Conservation (phyloP, 108 stramenopile species). For the Cylindrotheca closterium region DNA sequence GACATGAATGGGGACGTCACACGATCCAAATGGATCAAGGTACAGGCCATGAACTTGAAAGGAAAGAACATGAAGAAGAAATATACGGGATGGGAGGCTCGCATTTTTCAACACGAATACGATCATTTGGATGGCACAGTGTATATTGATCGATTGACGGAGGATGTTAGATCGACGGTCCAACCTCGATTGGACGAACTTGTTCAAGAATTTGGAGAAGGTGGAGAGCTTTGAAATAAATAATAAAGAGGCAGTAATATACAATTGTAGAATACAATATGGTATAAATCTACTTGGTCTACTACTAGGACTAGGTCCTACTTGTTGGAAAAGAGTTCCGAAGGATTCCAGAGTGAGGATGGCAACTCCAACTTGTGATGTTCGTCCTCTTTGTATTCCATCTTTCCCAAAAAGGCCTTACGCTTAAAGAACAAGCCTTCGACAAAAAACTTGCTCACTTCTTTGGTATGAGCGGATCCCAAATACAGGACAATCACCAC, state of each 20-base stretch:
- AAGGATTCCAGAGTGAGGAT: conserved; percentile 28
- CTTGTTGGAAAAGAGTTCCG: conserved; percentile 29
- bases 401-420: conserved; percentile 34
- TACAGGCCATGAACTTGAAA: conserved; percentile 69
- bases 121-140: conserved; percentile 93
- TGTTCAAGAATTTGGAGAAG: conserved; percentile 70
- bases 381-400: conserved; percentile 36
- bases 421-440: conserved; percentile 27
- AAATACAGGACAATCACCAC: conserved; percentile 35
- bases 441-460: conserved; percentile 25
- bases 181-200: conserved; percentile 67
- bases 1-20: conserved; percentile 85
- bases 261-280: no score
- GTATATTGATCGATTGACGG: conserved; percentile 76
- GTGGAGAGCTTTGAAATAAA: conserved; percentile 60
- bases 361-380: conserved; percentile 23
- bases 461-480: conserved; percentile 35
- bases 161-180: conserved; percentile 58
- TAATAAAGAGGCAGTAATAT: no score
- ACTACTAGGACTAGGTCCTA: no score
- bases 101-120: conserved; percentile 98
- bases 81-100: conserved; percentile 78
- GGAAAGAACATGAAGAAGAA: conserved; percentile 55
- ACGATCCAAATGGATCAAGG: conserved; percentile 89
- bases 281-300: no score